Percentiles rank a stretch among this genome's conserved stretches.
phyloP scores from a whole-genome alignment of 1,139 yeast species.

The Pichia sp. region DNA sequence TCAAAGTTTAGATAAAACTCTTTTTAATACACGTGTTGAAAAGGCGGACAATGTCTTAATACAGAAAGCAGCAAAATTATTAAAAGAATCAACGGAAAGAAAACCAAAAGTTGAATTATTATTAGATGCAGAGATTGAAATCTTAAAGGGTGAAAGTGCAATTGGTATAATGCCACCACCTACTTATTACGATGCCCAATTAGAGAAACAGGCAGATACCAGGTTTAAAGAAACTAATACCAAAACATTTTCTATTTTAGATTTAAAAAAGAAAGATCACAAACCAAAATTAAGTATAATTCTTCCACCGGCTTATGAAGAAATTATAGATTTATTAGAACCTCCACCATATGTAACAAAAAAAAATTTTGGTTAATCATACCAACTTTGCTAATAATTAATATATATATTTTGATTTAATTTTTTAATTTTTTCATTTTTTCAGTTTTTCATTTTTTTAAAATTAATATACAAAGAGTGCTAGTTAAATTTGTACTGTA shows the following conservation, averaged over 20 bases:
- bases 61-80: constrained; percentile 15
- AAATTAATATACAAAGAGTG: neutral
- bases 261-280: constrained; percentile 1
- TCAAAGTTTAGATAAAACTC: constrained; percentile 12
- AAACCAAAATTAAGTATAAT: constrained; percentile 9
- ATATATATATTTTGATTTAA: neutral
- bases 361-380: neutral
- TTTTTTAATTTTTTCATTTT: neutral
- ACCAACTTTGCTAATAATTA: neutral
- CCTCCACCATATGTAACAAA: constrained; percentile 9
- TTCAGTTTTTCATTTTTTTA: neutral
- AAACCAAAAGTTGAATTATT: constrained; percentile 21
- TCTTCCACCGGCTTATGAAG: constrained; percentile 16
- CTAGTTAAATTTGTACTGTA: too few relatives aligned
- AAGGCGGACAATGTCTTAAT: constrained; percentile 19
- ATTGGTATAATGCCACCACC: constrained; percentile 22
- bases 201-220: neutral
- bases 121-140: constrained; percentile 16
- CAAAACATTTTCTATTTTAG: neutral
- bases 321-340: constrained; percentile 9
- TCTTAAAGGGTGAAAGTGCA: constrained; percentile 18
- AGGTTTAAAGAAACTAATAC: neutral
- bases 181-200: constrained; percentile 13
- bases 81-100: constrained; percentile 12
- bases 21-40: constrained; percentile 11